phyloP scores from a whole-genome alignment of 2,329 filamentous ascomycete species.

The Diplodia sapinea region DNA sequence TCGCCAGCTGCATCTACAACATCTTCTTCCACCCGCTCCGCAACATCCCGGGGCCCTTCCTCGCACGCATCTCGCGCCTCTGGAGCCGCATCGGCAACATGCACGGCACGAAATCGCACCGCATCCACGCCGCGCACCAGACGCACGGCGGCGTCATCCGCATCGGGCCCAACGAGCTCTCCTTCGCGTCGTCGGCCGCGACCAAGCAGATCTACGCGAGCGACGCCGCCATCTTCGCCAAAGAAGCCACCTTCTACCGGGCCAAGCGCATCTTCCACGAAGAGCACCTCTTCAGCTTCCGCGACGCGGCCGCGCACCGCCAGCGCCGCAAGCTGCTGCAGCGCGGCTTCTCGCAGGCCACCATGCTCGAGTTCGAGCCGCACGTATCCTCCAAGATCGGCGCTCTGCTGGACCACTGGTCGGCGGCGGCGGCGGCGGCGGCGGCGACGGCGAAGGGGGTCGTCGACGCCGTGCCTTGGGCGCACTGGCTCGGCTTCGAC shows the following conservation, averaged over 20 bases:
- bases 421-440: too few relatives aligned
- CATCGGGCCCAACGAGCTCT: slow-evolving; percentile 29
- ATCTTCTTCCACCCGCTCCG: slow-evolving; percentile 27
- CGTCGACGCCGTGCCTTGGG: not conserved
- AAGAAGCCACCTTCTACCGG: slow-evolving; percentile 8
- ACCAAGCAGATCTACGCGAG: not conserved
- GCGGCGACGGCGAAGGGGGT: not conserved
- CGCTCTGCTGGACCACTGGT: slow-evolving; percentile 5
- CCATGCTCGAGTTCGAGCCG: slow-evolving; percentile 9
- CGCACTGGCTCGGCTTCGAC: slow-evolving; percentile 6
- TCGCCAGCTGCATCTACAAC: slow-evolving; percentile 6
- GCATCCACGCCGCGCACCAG: slow-evolving; percentile 13
- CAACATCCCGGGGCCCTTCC: slow-evolving; percentile 17
- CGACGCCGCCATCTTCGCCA: not conserved
- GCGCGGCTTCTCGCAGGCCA: slow-evolving; percentile 18
- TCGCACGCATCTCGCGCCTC: slow-evolving; percentile 13
- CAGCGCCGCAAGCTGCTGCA: slow-evolving; percentile 15
- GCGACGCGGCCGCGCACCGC: slow-evolving; percentile 8
- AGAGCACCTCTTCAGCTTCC: slow-evolving; percentile 1
- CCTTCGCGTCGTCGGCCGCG: slow-evolving; percentile 3
- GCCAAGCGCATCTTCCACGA: slow-evolving; percentile 19
- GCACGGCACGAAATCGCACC: not conserved
- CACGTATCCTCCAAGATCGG: not conserved
- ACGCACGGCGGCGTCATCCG: slow-evolving; percentile 26
- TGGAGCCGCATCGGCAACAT: slow-evolving; percentile 20